These are phyloP conservation scores for Colletotrichum sp. DNA, from an alignment of 2,329 filamentous ascomycete genomes.

Conservation along the genomic window DNA sequence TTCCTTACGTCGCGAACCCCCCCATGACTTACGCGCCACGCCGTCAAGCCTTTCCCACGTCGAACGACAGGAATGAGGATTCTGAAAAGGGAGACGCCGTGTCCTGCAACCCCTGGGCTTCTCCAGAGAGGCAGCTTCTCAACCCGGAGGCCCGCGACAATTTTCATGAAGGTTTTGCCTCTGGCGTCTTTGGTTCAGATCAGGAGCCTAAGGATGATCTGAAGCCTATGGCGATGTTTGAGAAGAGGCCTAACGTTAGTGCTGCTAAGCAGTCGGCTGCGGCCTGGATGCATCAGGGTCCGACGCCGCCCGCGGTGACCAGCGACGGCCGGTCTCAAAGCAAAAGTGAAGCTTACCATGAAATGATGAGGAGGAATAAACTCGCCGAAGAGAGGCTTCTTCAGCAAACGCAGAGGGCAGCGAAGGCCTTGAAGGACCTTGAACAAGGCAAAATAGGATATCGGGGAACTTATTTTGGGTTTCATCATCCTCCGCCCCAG, in stretches of 20 bases:
- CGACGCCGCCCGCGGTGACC: background rate
- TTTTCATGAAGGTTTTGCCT: background rate
- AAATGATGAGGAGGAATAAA: background rate
- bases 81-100: background rate
- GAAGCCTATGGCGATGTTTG: no score
- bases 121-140: background rate
- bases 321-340: background rate
- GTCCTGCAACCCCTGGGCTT: background rate
- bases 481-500: background rate
- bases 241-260: accelerated
- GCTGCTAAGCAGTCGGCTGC: background rate
- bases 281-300: background rate
- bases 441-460: no score
- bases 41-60: background rate
- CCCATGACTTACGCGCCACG: background rate
- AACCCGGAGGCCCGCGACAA: background rate
- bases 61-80: background rate
- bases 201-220: no score
- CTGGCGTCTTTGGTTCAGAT: no score
- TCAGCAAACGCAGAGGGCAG: background rate
- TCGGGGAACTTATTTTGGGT: accelerated
- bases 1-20: background rate
- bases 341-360: background rate
- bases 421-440: background rate
- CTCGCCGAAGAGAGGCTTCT: background rate